Base-by-base conservation (phyloP, 768 basidiomycete genomes). In the Serendipita sp. region DNA sequence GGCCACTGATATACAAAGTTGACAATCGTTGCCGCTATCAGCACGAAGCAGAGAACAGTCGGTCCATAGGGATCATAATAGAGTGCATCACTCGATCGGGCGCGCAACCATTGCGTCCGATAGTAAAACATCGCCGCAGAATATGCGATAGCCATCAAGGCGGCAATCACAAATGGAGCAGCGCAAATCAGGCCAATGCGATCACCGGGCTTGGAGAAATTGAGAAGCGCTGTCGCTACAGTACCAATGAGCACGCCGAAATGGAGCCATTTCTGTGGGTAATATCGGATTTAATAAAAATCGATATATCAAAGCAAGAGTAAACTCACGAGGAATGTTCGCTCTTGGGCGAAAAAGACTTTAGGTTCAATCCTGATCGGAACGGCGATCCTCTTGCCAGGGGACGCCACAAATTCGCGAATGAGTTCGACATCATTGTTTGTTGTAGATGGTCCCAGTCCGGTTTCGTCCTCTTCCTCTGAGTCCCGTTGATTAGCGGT, bases 331-430 rank as follows among this genome's bases (percentile, higher is more conserved):
- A 94, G 73, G 80, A 93, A 95, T 13, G 94, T 98, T 67, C 95
- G 80, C 74, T 97, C 94, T 44, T 87, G 85, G 3, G 96, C 96
- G 73, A 97, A 99, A 72, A 94, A 95, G 2, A 96, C 93, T 76
- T 99, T 99, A 34, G 96, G 96, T 74, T 99, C 96, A 54, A 99
- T 83, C 64, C 96, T 83, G n/a, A 99, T 88, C 30, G 95, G 93
- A 2, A 98, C 84, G 0, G 92, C 83, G 65, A 99, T 94, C 68
- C 81, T 80, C 78, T 97, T 97, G 10, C 94, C 94, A 46, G 79
- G 75, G 0, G 90, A 88, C 0, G 94, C 95, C 30, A 73, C 77
- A 85, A 86, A 90, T 66, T 83, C 81, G 64, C 85, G 70, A 18
- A 76, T 73, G 67, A 76, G 77, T 54, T 75, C 74, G 15, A 73